Percentiles rank a stretch among this genome's conserved stretches.
These are phyloP conservation scores for Solanum pennellii DNA, from an alignment of 257 asterid genomes.

Conservation along the genomic window DNA sequence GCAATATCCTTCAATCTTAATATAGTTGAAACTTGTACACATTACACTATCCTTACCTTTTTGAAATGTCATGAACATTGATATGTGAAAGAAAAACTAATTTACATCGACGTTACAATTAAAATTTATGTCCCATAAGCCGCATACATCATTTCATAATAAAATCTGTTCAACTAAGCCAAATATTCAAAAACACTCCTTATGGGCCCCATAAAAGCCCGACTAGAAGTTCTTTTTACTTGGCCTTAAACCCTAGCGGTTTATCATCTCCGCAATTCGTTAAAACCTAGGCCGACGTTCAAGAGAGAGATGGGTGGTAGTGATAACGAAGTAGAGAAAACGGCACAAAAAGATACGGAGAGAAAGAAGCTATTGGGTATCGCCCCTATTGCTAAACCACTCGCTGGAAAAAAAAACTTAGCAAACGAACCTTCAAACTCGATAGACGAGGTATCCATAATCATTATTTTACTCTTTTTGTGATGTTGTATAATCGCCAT, in stretches of 20 bases:
- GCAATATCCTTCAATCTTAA: too few species aligned
- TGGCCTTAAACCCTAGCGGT: background rate
- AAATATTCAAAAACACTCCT: background rate
- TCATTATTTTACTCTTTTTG: background rate
- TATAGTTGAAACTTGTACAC: too few species aligned
- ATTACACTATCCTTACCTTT: too few species aligned
- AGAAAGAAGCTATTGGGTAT: slow-evolving; percentile 64
- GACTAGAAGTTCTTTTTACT: too few species aligned
- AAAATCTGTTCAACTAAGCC: too few species aligned
- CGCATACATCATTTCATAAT: too few species aligned
- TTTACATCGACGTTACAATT: too few species aligned
- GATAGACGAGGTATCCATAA: slow-evolving; percentile 59
- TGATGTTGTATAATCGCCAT: background rate
- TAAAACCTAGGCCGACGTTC: background rate
- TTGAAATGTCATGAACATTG: too few species aligned
- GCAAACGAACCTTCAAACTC: slow-evolving; percentile 78
- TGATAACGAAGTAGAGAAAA: slow-evolving; percentile 74
- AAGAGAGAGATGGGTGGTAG: slow-evolving; percentile 65
- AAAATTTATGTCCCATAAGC: too few species aligned
- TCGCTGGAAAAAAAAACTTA: slow-evolving; percentile 81
- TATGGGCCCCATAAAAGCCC: background rate
- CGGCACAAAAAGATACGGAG: slow-evolving; percentile 70
- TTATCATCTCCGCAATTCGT: background rate
- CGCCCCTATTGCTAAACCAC: slow-evolving; percentile 90
- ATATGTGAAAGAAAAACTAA: too few species aligned